Conservation (phyloP, 2,329 filamentous ascomycete genomes). For the Paraconiothyrium brasiliense region DNA sequence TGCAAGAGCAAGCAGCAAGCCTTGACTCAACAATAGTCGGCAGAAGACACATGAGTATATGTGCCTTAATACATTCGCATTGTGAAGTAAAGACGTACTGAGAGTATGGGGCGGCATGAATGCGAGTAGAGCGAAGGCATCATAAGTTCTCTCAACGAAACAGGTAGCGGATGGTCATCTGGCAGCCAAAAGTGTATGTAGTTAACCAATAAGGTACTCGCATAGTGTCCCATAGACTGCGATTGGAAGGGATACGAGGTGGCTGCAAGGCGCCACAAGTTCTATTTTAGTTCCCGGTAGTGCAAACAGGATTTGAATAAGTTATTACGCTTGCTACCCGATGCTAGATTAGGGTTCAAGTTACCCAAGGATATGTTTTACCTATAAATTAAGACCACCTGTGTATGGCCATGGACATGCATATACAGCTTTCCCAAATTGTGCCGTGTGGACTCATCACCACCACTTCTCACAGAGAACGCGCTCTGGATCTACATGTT, state of each 20-base stretch:
- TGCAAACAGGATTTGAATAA: not conserved
- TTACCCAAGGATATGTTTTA: not conserved
- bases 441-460: constrained; percentile 37
- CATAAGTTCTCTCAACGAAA: not conserved
- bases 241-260: constrained; percentile 1
- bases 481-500: constrained; percentile 49
- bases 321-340: not conserved
- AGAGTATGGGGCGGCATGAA: not conserved
- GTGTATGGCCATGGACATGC: not conserved
- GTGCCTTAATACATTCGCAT: no score
- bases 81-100: not conserved
- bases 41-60: no score
- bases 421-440: not conserved
- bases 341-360: constrained; percentile 5
- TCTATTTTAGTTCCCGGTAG: not conserved
- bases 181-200: not conserved
- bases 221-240: not conserved
- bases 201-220: constrained; percentile 6
- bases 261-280: not conserved
- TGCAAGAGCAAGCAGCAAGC: no score
- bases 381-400: constrained; percentile 4
- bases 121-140: constrained; percentile 14
- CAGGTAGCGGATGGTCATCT: constrained; percentile 8
- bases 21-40: no score
- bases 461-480: constrained; percentile 64